These are phyloP conservation scores for Hemisphaericaspora lyxosophila DNA, from an alignment of 1,139 yeast genomes.

Conservation along the genomic window DNA sequence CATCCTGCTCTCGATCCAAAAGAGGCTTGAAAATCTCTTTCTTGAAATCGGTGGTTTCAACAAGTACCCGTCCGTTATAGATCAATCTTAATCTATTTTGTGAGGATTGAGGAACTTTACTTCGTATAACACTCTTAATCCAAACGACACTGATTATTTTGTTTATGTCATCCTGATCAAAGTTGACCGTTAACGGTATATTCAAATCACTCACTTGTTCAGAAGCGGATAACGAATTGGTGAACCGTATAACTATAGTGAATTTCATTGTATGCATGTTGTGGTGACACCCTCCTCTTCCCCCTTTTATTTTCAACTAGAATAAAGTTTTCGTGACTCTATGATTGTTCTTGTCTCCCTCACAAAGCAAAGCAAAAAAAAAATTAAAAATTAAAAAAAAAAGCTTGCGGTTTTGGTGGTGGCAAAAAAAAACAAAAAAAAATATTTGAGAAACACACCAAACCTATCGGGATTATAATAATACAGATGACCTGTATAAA, in stretches of 20 bases:
- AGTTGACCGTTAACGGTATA: slow-evolving; percentile 30
- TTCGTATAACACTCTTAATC: slow-evolving; percentile 27
- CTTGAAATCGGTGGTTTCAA: slow-evolving; percentile 56
- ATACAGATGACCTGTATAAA: no score
- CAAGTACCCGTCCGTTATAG: slow-evolving; percentile 70
- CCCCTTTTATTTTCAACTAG: slow-evolving; percentile 1
- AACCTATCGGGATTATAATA: no score
- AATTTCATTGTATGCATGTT: slow-evolving; percentile 20
- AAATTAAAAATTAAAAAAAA: no score
- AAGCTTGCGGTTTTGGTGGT: no score
- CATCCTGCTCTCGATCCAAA: slow-evolving; percentile 10
- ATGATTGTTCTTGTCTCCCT: no score
- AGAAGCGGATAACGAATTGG: slow-evolving; percentile 25
- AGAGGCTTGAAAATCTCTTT: slow-evolving; percentile 46
- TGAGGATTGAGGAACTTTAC: slow-evolving; percentile 24
- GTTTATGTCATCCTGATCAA: slow-evolving; percentile 34
- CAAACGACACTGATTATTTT: slow-evolving; percentile 31
- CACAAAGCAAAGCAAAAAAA: no score
- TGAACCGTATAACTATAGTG: slow-evolving; percentile 31
- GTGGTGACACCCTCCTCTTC: no score
- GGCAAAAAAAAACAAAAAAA: slow-evolving; percentile 3
- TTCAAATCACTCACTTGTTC: slow-evolving; percentile 28
- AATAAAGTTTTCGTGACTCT: no score
- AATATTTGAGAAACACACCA: not conserved
- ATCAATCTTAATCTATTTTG: slow-evolving; percentile 66